Base-by-base conservation (phyloP, 2,329 filamentous ascomycete genomes). In the Sarocladium oryzae region DNA sequence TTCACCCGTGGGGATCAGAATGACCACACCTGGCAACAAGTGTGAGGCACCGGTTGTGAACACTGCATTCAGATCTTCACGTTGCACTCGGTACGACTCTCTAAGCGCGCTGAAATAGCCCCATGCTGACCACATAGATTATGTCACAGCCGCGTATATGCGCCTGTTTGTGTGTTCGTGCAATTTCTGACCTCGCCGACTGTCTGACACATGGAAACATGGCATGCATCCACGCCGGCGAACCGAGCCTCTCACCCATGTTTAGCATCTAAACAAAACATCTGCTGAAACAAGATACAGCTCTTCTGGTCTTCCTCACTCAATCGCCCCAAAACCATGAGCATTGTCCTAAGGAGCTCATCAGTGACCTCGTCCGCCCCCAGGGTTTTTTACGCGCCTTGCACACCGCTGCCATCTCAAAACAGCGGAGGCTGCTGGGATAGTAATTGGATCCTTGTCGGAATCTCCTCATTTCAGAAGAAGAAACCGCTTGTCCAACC, bases 31-130 rank as follows among this genome's bases (percentile, higher is more conserved):
- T n/a, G 33, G 13, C 6, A 36, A n/a, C 16, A n/a, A 5, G 33
- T 36, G 23, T 43, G 40, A 43, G 40, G 40, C 40, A 26, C 40
- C n/a, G n/a, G n/a, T n/a, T n/a, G n/a, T n/a, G n/a, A 16, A 36
- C 18, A 40, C 16, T 15, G 20, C 40, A 9, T 43, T 21, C 7
- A 9, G 23, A 40, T 16, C 8, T 18, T 15, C 16, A 43, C 23
- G 40, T 43, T 26, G n/a, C 40, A 43, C 26, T 15, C 40, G 16
- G 23, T 43, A n/a, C 40, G 21, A 43, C 40, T n/a, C 23, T 28
- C 40, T 43, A 43, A 43, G 40, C 40, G 40, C 40, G 40, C 40
- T 43, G 40, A 28, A 43, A 15, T n/a, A 28, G 16, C 33, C 8
- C 23, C 37, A 4, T 40, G 37, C 37, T 40, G 13, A 40, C 37